Evolutionary conservation across 192 early-diverging fungal species (phyloP).

Genomic region (Coemansia reversa): DNA sequence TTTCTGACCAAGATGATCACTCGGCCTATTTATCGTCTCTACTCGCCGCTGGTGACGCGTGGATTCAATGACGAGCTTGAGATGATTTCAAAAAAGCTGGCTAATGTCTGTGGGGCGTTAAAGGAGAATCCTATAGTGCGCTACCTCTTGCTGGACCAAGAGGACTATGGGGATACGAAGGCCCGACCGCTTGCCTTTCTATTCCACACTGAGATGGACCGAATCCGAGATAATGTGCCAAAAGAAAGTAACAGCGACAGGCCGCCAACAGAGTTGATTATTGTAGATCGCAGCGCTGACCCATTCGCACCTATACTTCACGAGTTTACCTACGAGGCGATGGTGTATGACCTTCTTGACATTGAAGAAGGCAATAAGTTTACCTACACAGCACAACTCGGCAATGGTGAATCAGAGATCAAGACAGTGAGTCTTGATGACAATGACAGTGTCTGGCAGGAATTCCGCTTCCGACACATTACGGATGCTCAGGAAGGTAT

Average conservation of each 20-base stretch:
- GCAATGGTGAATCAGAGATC: slow-evolving; percentile 34
- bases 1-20: slow-evolving; percentile 47
- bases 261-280: slow-evolving; percentile 76
- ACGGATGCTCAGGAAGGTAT: slow-evolving; percentile 55
- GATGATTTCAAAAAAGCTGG: slow-evolving; percentile 64
- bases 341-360: slow-evolving; percentile 88
- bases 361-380: slow-evolving; percentile 55
- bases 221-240: slow-evolving; percentile 66
- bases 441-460: slow-evolving; percentile 55
- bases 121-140: slow-evolving; percentile 93
- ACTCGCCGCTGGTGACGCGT: slow-evolving; percentile 48
- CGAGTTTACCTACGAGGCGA: slow-evolving; percentile 99
- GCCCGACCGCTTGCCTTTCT: slow-evolving; percentile 76
- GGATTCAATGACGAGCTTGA: slow-evolving; percentile 53
- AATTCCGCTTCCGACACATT: slow-evolving; percentile 58
- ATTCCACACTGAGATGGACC: slow-evolving; percentile 84
- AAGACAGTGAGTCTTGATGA: slow-evolving; percentile 49
- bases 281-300: slow-evolving; percentile 92
- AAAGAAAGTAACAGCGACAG: slow-evolving; percentile 50
- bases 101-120: slow-evolving; percentile 82
- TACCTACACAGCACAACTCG: slow-evolving; percentile 43
- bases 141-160: slow-evolving; percentile 79
- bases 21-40: slow-evolving; percentile 53
- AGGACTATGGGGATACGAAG: slow-evolving; percentile 63
- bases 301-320: slow-evolving; percentile 87